Evolutionary conservation across 2,329 filamentous ascomycete species (phyloP).

Genomic region (Microdochium bolleyi): DNA sequence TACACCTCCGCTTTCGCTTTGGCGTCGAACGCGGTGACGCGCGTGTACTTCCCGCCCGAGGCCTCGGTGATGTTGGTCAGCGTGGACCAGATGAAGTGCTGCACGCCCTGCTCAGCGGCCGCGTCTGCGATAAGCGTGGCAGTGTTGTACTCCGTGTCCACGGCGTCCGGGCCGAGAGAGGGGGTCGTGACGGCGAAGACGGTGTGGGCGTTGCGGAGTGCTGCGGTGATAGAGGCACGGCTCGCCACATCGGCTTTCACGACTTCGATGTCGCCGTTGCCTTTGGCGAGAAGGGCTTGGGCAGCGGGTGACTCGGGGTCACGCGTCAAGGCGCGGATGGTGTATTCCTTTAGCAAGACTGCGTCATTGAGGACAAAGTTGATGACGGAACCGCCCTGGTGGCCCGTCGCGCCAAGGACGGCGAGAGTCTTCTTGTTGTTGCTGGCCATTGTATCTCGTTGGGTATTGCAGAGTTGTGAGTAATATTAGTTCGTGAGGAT

Average conservation of each 20-base stretch:
- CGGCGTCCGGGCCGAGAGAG: constrained; percentile 25
- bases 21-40: constrained; percentile 28
- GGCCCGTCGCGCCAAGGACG: constrained; percentile 44
- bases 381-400: constrained; percentile 41
- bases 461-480: no score
- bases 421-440: constrained; percentile 22
- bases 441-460: neutral
- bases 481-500: no score
- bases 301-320: constrained; percentile 26
- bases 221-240: constrained; percentile 26
- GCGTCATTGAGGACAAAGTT: constrained; percentile 33
- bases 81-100: constrained; percentile 31
- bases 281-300: constrained; percentile 16
- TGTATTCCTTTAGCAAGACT: constrained; percentile 33
- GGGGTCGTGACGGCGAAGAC: constrained; percentile 38
- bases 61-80: constrained; percentile 20
- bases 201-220: constrained; percentile 34
- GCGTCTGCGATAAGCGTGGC: constrained; percentile 29
- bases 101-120: constrained; percentile 22
- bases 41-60: constrained; percentile 21
- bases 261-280: constrained; percentile 15
- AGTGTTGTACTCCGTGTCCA: constrained; percentile 23
- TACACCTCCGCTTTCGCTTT: constrained; percentile 30
- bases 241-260: constrained; percentile 31
- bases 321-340: constrained; percentile 42